Percentiles rank a stretch among this genome's conserved stretches.
These are phyloP conservation scores for Fusarium vanettenii DNA, from an alignment of 2,329 filamentous ascomycete genomes.

Conservation along the genomic window DNA sequence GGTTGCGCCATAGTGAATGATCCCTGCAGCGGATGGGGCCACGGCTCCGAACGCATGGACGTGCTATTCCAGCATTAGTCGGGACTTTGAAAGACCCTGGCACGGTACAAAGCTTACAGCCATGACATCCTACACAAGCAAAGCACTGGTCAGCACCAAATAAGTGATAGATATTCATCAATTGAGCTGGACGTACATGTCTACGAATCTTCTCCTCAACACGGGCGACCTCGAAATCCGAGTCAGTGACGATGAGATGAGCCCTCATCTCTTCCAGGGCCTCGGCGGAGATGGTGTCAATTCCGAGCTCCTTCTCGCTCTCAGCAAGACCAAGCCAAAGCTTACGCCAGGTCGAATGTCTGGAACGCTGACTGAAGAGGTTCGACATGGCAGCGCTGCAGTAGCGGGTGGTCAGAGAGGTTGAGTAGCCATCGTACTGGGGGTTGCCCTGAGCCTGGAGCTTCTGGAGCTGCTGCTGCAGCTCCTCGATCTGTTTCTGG, in stretches of 20 bases:
- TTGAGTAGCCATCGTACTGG: neutral
- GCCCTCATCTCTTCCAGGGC: slow-evolving; percentile 33
- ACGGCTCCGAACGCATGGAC: slow-evolving; percentile 9
- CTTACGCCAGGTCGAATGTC: slow-evolving; percentile 33
- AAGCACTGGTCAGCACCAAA: neutral
- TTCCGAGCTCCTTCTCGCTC: slow-evolving; percentile 30
- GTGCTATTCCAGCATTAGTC: neutral
- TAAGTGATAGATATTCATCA: neutral
- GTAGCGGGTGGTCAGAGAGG: neutral
- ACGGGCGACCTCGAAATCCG: slow-evolving; percentile 31
- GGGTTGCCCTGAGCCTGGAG: neutral
- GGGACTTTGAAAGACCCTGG: neutral
- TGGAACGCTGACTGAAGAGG: slow-evolving; percentile 1
- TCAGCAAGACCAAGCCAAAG: slow-evolving; percentile 32
- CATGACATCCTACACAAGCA: slow-evolving; percentile 6
- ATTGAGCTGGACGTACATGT: slow-evolving; percentile 3
- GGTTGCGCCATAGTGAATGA: slow-evolving; percentile 11
- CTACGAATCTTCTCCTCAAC: slow-evolving; percentile 30
- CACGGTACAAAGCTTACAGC: neutral
- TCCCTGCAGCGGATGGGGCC: slow-evolving; percentile 8
- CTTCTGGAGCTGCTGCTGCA: neutral
- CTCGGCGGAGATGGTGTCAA: slow-evolving; percentile 26
- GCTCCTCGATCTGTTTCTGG: neutral
- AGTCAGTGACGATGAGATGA: slow-evolving; percentile 18
- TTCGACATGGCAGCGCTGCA: neutral